Base-by-base conservation (phyloP, 2,329 filamentous ascomycete species). In the Colletotrichum caudatum region DNA sequence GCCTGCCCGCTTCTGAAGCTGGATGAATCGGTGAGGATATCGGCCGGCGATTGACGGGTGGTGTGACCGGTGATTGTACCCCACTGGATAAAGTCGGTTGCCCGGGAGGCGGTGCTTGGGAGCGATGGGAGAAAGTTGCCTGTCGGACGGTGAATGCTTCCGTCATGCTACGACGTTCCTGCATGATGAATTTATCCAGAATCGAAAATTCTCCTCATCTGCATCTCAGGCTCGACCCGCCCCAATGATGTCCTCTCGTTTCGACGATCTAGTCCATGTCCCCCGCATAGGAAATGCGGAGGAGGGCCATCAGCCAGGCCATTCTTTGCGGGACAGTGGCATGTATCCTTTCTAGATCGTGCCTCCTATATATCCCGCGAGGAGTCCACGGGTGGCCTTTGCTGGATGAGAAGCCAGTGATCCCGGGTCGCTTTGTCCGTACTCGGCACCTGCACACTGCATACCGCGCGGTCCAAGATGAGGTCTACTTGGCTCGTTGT, bases 71-170 rank as follows among this genome's bases (percentile, higher is more conserved):
- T 26, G 23, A 51, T 26, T 8, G 26, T 29, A 29, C 50, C 50
- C 50, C 50, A 8, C 50, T 51, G 50, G 50, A 51, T 51, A 51
- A 51, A 51, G 50, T 51, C 50, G 50, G 6, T 18, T 29, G 50
- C 14, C 14, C 50, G 14, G 50, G 23, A 18, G 1, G 14, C 3
- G 23, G 6, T 18, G 26, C 12, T 3, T 12, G 23, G 14, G 1
- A 29, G 5, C 16, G 8, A 23, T 51, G 50, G 50, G 2, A 29
- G 50, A 26, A 16, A 16, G 23, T 6, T 51, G 23, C 14, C 5
- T 29, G 50, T 9, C 3, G 6, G 23, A 51, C 11, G 2, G 50
- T 9, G 5, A 51, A 51, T 51, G 1, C 23, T 16, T 3, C 48
- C 23, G 23, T 16, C 23, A 29, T 29, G 50, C 50, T 29, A 18